Percentiles rank a stretch among this genome's conserved stretches.
These are phyloP conservation scores for Trametes meyenii DNA, from an alignment of 768 basidiomycete genomes.

Conservation along the genomic window DNA sequence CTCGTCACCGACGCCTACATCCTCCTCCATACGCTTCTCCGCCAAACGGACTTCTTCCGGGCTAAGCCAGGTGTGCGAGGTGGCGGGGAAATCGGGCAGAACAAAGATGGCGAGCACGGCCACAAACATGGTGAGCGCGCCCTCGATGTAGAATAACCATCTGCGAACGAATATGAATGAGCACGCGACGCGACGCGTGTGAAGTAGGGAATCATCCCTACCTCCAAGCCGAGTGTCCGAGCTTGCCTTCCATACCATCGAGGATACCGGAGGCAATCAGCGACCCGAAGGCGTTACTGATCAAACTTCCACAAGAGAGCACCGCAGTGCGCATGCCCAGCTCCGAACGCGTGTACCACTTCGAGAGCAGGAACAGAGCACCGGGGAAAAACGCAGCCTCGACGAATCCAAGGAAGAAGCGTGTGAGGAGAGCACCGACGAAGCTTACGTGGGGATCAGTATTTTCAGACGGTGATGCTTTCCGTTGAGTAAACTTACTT, in stretches of 20 bases:
- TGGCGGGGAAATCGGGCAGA: slow-evolving; percentile 74
- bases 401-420: slow-evolving; percentile 74
- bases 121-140: slow-evolving; percentile 55
- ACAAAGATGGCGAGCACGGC: slow-evolving; percentile 60
- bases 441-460: slow-evolving; percentile 39
- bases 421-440: slow-evolving; percentile 60
- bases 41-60: slow-evolving; percentile 58
- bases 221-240: slow-evolving; percentile 71
- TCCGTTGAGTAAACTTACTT: slow-evolving; percentile 18
- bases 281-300: slow-evolving; percentile 82
- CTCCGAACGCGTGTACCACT: slow-evolving; percentile 76
- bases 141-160: slow-evolving; percentile 73
- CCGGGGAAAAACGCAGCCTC: slow-evolving; percentile 72
- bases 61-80: slow-evolving; percentile 57
- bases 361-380: slow-evolving; percentile 62
- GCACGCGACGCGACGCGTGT: neutral
- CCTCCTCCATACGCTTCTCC: slow-evolving; percentile 62
- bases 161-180: neutral
- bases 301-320: slow-evolving; percentile 72
- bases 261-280: slow-evolving; percentile 80
- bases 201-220: neutral
- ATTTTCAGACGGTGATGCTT: neutral
- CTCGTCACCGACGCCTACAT: slow-evolving; percentile 57
- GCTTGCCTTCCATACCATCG: slow-evolving; percentile 65
- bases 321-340: slow-evolving; percentile 70